A percentile compares a stretch with the other conserved stretches of the same genome.
Conservation (phyloP, 2,329 filamentous ascomycete species). For the Parastagonospora nodorum region DNA sequence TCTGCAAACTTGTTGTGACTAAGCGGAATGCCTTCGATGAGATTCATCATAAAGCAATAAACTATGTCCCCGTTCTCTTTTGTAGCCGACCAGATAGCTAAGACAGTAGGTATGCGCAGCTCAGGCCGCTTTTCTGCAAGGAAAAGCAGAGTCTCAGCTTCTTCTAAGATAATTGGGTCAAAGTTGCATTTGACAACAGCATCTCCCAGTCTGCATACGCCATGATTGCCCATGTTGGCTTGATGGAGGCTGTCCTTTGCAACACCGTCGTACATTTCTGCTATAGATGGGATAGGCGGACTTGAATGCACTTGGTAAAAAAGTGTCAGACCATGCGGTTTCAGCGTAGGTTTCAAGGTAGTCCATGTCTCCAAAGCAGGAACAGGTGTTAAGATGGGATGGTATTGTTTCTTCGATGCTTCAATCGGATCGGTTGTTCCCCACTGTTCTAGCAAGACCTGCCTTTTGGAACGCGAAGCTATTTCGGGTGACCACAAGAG, state of each 20-base stretch:
- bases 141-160: not conserved
- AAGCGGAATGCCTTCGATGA: not conserved
- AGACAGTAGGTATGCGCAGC: not conserved
- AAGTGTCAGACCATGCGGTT: not conserved
- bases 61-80: not conserved
- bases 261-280: not conserved
- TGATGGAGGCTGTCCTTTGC: not conserved
- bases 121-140: not conserved
- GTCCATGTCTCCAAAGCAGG: not conserved
- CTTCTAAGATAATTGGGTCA: not conserved
- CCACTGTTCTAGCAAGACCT: not conserved
- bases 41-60: not conserved
- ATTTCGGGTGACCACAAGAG: not conserved
- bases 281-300: not conserved
- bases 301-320: not conserved
- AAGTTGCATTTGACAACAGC: not conserved
- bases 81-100: conserved; percentile 3
- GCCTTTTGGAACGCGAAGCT: not conserved
- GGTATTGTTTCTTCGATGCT: not conserved
- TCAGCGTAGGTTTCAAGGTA: not conserved
- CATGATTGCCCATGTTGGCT: not conserved
- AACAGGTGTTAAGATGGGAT: not conserved
- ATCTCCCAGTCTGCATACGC: not conserved
- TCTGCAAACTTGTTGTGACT: not conserved
- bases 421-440: not conserved